phyloP scores from a whole-genome alignment of 805 yeast genomes.

The Kluyveromyces nonfermentans region DNA sequence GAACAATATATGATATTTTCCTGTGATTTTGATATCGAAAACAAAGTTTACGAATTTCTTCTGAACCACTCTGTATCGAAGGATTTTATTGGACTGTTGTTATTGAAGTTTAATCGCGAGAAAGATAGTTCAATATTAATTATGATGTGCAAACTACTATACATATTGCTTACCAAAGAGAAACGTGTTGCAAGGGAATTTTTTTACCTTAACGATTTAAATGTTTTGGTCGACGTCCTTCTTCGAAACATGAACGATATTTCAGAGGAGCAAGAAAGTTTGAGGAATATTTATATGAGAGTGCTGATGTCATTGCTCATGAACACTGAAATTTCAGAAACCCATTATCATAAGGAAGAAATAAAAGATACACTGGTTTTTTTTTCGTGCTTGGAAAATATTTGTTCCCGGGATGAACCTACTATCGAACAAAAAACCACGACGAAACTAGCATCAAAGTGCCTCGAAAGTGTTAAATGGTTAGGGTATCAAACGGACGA shows the following conservation, averaged over 20 bases:
- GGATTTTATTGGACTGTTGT: slow-evolving; percentile 56
- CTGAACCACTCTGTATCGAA: slow-evolving; percentile 36
- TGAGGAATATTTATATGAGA: slow-evolving; percentile 63
- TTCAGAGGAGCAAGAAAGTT: slow-evolving; percentile 46
- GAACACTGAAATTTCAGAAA: slow-evolving; percentile 49
- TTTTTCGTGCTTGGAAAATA: slow-evolving; percentile 28
- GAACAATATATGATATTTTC: slow-evolving; percentile 75
- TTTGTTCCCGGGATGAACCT: slow-evolving; percentile 16
- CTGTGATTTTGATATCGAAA: slow-evolving; percentile 27
- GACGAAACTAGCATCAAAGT: slow-evolving; percentile 33
- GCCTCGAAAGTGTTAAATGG: slow-evolving; percentile 31
- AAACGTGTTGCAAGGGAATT: slow-evolving; percentile 48
- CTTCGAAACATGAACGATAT: slow-evolving; percentile 70
- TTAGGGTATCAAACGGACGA: slow-evolving; percentile 7
- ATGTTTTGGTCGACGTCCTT: slow-evolving; percentile 74
- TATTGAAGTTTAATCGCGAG: slow-evolving; percentile 64
- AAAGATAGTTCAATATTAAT: slow-evolving; percentile 67
- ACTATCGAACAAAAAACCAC: slow-evolving; percentile 30
- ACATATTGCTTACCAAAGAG: slow-evolving; percentile 55
- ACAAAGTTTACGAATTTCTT: slow-evolving; percentile 50
- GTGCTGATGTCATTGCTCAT: slow-evolving; percentile 64
- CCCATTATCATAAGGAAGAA: slow-evolving; percentile 50
- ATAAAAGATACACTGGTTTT: slow-evolving; percentile 42
- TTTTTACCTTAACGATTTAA: slow-evolving; percentile 74
- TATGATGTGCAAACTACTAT: slow-evolving; percentile 68